Evolutionary conservation across 306 rosid genomes (phyloP), one percentile per base, ranked within the genome.

Genomic region (Lathyrus sativus): DNA sequence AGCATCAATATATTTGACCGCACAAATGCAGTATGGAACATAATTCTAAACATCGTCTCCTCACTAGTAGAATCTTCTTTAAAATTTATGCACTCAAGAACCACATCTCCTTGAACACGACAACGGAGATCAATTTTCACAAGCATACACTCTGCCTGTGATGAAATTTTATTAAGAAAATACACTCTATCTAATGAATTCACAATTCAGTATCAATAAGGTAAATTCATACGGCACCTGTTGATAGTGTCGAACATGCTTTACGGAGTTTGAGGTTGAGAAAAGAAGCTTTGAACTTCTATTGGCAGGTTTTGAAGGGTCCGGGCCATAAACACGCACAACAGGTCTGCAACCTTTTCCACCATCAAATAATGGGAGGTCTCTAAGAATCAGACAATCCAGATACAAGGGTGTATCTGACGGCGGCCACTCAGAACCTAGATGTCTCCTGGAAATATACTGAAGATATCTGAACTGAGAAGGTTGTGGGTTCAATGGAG

Each of bases 391-490:
- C 75, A 90, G 66, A 81, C 96, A 88, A 61, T 90, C 96, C 79
- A 95, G 81, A 83, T 79, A 71, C 41, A 90, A 78, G 45, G 95
- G 97, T 54, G 97, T 85, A 44, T 88, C 96, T 12, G 96, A 76
- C 43, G 97, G 97, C 72, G 95, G 97, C 97, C 96, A 95, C 73
- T 87, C 83, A 69, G 95, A 78, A 75, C 92, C 88, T 91, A 90
- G 67, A 63, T 87, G 87, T 82, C 97, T 85, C 75, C 88, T 79
- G 51, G 99, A 88, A 84, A 95, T 90, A 79, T 95, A 90, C 58
- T 90, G 97, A 78, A 95, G 99, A 82, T 90, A 95, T 90, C 99
- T 90, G 78, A 84, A 65, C 71, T 95, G 99, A n/a, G 99, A 95
- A 83, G 97, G 92, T 64, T 90, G 99, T 22, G 99, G 93, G 55